These are phyloP conservation scores for Paxillus involutus DNA, from an alignment of 768 basidiomycete species.

Conservation along the genomic window DNA sequence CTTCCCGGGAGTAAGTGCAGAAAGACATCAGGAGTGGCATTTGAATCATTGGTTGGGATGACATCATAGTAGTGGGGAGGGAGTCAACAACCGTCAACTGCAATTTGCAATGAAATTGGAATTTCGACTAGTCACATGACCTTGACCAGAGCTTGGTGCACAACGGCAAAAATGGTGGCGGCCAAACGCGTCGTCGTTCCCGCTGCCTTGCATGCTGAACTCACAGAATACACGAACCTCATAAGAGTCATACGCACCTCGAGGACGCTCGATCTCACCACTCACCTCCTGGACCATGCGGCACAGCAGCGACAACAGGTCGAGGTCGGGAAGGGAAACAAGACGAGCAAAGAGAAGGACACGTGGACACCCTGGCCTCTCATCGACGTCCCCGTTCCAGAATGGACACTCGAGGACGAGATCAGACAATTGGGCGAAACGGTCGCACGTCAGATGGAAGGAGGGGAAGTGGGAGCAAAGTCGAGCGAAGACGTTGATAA, in stretches of 20 bases:
- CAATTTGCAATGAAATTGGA: too few relatives aligned
- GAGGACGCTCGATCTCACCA: constrained; percentile 55
- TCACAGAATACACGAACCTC: constrained; percentile 66
- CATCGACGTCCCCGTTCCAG: constrained; percentile 63
- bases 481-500: constrained; percentile 18
- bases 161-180: constrained; percentile 16
- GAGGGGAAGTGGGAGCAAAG: background rate
- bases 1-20: background rate
- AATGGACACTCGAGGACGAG: constrained; percentile 74
- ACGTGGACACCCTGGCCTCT: constrained; percentile 81
- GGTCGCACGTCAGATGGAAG: constrained; percentile 25
- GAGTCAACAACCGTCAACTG: constrained; percentile 10
- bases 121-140: too few relatives aligned
- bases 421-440: constrained; percentile 47
- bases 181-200: constrained; percentile 49
- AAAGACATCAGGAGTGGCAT: constrained; percentile 1
- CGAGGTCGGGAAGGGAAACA: constrained; percentile 21
- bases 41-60: background rate
- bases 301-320: background rate
- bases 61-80: background rate
- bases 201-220: constrained; percentile 56
- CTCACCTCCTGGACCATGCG: constrained; percentile 42
- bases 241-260: constrained; percentile 62
- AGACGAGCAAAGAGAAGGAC: constrained; percentile 31
- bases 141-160: too few relatives aligned